Conservation (phyloP, 371 early-diverging fungal species). For the Vittaforma corneae region DNA sequence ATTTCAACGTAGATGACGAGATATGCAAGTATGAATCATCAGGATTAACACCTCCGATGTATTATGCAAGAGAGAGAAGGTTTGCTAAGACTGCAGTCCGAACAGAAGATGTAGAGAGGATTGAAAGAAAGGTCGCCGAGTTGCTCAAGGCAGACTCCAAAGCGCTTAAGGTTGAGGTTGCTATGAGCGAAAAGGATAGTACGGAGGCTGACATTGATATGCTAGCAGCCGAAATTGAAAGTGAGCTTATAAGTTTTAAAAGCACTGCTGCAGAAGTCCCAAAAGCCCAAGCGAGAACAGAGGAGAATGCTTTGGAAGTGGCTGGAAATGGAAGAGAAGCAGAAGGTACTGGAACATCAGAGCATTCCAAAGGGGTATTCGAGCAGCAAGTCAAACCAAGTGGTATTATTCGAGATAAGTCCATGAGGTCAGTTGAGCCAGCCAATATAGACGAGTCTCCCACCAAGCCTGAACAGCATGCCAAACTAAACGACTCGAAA, state of each 20-base stretch:
- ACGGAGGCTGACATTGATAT: slow-evolving; percentile 50
- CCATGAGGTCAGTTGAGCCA: neutral
- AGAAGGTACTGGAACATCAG: neutral
- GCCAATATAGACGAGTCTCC: neutral
- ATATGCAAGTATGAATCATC: neutral
- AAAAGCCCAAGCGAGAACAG: neutral
- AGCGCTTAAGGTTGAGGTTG: slow-evolving; percentile 62
- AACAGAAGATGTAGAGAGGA: slow-evolving; percentile 64
- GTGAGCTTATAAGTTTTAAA: slow-evolving; percentile 26
- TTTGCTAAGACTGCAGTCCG: slow-evolving; percentile 72
- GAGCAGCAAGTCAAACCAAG: neutral
- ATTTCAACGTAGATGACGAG: neutral
- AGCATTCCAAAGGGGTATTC: neutral
- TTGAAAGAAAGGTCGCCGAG: slow-evolving; percentile 72
- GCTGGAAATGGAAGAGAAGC: neutral
- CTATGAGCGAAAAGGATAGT: slow-evolving; percentile 55
- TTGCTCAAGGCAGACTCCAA: slow-evolving; percentile 69
- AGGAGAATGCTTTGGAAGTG: neutral
- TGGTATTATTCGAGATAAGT: neutral
- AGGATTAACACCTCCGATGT: slow-evolving; percentile 78
- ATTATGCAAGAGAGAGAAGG: slow-evolving; percentile 69
- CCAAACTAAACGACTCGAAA: neutral
- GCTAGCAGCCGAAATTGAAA: slow-evolving; percentile 53
- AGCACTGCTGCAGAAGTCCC: neutral
- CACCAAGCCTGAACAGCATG: neutral